Evolutionary conservation across 768 basidiomycete species (phyloP).

Genomic region (Dioszegia hungarica): DNA sequence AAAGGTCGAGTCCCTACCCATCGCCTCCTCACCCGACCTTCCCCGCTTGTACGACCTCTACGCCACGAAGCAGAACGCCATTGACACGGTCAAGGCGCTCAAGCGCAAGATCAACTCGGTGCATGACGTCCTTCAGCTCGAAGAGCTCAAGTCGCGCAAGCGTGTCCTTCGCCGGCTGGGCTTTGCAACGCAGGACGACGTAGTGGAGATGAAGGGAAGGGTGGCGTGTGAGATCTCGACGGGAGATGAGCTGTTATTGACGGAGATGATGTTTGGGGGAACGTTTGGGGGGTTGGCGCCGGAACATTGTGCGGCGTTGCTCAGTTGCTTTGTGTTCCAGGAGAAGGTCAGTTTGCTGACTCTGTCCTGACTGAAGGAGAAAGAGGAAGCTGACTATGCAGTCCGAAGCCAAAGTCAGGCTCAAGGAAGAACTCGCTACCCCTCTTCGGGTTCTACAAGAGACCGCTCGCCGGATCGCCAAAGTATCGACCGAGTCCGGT

Average conservation of each 20-base stretch:
- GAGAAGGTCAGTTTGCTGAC: slow-evolving; percentile 66
- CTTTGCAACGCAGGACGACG: slow-evolving; percentile 81
- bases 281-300: slow-evolving; percentile 84
- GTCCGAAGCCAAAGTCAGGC: slow-evolving; percentile 56
- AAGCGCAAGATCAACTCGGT: slow-evolving; percentile 85
- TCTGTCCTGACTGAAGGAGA: too few species aligned
- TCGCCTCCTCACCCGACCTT: slow-evolving; percentile 72
- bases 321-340: slow-evolving; percentile 95
- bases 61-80: slow-evolving; percentile 62
- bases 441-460: slow-evolving; percentile 95
- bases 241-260: slow-evolving; percentile 91
- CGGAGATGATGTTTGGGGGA: slow-evolving; percentile 95
- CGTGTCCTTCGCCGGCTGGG: slow-evolving; percentile 86
- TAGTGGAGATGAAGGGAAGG: slow-evolving; percentile 95
- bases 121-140: slow-evolving; percentile 86
- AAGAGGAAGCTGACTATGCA: slow-evolving; percentile 7
- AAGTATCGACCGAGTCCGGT: slow-evolving; percentile 90
- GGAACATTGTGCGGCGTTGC: slow-evolving; percentile 86
- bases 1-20: slow-evolving; percentile 70
- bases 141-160: slow-evolving; percentile 92
- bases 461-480: slow-evolving; percentile 89
- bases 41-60: slow-evolving; percentile 77
- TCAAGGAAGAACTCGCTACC: slow-evolving; percentile 88
- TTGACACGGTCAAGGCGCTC: slow-evolving; percentile 55
- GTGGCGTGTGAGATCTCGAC: slow-evolving; percentile 98